Base-by-base conservation (phyloP, 805 yeast genomes). In the Helenozyma rhizophorensis region DNA sequence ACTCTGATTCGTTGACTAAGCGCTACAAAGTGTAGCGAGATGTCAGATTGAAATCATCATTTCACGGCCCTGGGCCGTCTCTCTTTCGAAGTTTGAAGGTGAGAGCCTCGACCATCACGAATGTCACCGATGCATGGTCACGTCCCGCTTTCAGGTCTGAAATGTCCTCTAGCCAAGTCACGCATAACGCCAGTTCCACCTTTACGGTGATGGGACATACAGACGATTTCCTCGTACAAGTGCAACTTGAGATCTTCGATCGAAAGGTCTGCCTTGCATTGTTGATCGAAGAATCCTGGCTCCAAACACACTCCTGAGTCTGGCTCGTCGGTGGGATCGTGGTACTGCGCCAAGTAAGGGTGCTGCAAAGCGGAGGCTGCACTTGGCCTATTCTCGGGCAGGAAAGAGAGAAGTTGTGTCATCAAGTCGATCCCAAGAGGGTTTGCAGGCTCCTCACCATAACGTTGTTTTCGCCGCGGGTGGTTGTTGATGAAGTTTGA, bases 261-360 rank as follows among this genome's bases (percentile, higher is more conserved):
- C 11, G 38, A 28, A 23, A 40, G 32, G 15, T 34, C 37, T 8
- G 26, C 30, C 27, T 42, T 42, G 19, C 32, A 28, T 21, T 38
- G 33, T 15, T 36, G 34, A 33, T 42, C 49, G 32, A 42, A 40
- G n/a, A 32, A 35, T 8, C 41, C 42, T 11, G 45, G 45, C 17
- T 36, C 41, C 18, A 45, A 34, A 16, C 26, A 31, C 12, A 39
- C 36, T 9, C 28, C 31, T 1, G 47, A 30, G 14, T 30, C 35
- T 2, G 49, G 49, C 28, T 45, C 49, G 16, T 40, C 41, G 9
- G 35, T 18, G 3, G 42, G 39, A n/a, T 45, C 43, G 25, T 45
- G 47, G 31, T 42, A 45, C 11, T 34, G 37, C 21, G 34, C 38
- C 27, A 45, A 30, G 24, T 45, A 45, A 9, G 39, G 37, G 17